Base-by-base conservation (phyloP, 1,139 yeast species). In the Suhomyces bribrorum region DNA sequence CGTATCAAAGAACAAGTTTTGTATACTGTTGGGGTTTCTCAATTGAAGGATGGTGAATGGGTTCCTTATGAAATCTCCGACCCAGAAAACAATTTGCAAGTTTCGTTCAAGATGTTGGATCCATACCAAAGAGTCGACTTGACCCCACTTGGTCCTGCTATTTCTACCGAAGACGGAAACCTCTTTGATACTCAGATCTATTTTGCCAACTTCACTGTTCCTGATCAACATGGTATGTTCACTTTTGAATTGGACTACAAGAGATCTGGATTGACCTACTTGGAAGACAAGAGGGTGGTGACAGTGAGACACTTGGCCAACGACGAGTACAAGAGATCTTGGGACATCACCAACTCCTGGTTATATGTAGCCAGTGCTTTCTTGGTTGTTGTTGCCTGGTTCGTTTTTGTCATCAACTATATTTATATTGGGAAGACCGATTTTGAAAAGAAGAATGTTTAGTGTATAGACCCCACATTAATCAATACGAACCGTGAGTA, bases 141-240 rank as follows among this genome's bases (percentile, higher is more conserved):
- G 57, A 47, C 58, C 26, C 68, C 75, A 14, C 59, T 66, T 38
- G 77, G 77, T n/a, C 63, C 67, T 11, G 66, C 53, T 32, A 62
- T 66, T 37, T 61, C 64, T 15, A 59, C 70, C 2, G 72, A 74
- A 22, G 57, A 66, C 24, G 82, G 81, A 53, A 61, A 73, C 6
- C 63, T 76, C 3, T 67, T 69, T 18, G 75, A 75, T 34, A 48
- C 66, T 16, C 64, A 47, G 45, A 58, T 59, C 20, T 72, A 67
- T 52, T 61, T 39, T 41, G 66, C 60, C 30, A 61, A 66, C 44
- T 88, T 94, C 63, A 75, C 76, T 38, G 66, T 89, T 34, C 98
- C 98, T 15, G 97, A 92, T 61, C 97, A 90, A 57, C 96, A 92
- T 59, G 99, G 99, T 41, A 86, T 92, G 78, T 94, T 89, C 65